These are phyloP conservation scores for Ceratobasidium theobromae DNA, from an alignment of 1,284 basidiomycete genomes.

Conservation along the genomic window DNA sequence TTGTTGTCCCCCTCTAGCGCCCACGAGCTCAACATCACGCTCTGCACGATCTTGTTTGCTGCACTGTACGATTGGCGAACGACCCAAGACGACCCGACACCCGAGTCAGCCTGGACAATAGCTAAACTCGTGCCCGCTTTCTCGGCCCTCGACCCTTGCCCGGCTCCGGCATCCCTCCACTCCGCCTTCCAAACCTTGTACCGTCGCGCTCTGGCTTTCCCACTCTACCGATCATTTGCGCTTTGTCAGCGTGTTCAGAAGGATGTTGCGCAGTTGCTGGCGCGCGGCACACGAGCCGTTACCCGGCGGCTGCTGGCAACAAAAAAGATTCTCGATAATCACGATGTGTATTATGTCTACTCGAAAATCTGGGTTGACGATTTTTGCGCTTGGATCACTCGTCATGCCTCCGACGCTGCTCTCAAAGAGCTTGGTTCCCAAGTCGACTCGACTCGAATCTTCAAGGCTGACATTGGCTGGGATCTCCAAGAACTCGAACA, in stretches of 20 bases:
- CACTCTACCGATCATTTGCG: conserved; percentile 71
- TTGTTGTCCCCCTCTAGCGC: conserved; percentile 57
- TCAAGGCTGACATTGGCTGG: conserved; percentile 65
- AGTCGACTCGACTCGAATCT: conserved; percentile 48
- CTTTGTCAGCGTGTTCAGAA: conserved; percentile 64
- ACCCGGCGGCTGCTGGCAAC: conserved; percentile 65
- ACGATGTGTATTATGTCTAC: conserved; percentile 80
- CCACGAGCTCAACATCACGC: conserved; percentile 62
- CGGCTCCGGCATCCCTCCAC: conserved; percentile 52
- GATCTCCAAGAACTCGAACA: conserved; percentile 65
- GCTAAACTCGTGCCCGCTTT: conserved; percentile 68
- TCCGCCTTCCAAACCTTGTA: conserved; percentile 61
- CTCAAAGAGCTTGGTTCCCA: conserved; percentile 51
- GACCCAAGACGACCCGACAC: conserved; percentile 69
- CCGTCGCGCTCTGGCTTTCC: conserved; percentile 69
- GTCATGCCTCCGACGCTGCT: conserved; percentile 54
- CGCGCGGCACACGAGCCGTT: conserved; percentile 59
- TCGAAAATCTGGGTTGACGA: conserved; percentile 81
- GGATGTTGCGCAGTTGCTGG: conserved; percentile 62
- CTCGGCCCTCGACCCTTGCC: conserved; percentile 63
- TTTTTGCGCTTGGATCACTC: conserved; percentile 65
- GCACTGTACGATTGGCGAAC: conserved; percentile 75
- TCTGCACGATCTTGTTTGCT: conserved; percentile 69
- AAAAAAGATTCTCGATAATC: conserved; percentile 69
- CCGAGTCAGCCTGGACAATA: conserved; percentile 83